These are phyloP conservation scores for Aegilops umbellulata DNA, from an alignment of 176 grass and related monocot species.

Conservation along the genomic window DNA sequence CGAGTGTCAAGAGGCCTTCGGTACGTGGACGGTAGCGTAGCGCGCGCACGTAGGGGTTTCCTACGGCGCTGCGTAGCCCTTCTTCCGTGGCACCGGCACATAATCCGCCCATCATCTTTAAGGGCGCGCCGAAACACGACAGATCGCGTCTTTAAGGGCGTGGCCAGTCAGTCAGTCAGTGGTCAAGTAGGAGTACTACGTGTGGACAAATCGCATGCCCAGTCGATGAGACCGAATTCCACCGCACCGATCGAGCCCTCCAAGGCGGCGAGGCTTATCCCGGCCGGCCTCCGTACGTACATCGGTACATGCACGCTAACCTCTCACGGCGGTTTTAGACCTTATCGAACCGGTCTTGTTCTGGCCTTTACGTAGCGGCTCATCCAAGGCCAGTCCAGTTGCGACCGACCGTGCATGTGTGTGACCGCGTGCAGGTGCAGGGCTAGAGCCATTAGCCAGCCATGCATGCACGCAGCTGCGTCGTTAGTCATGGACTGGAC, in stretches of 20 bases:
- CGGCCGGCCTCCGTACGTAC: background rate
- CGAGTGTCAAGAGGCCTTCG: background rate
- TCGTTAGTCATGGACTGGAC: background rate
- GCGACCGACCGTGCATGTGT: background rate
- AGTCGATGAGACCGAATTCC: background rate
- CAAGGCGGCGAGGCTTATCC: conserved; percentile 1
- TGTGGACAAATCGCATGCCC: background rate
- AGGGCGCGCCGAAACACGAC: background rate
- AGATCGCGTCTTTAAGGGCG: background rate
- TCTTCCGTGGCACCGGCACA: background rate
- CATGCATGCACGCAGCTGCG: background rate
- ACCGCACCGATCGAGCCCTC: background rate
- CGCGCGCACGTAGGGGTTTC: background rate
- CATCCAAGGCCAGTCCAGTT: background rate
- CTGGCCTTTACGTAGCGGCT: background rate
- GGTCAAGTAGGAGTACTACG: background rate
- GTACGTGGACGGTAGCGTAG: background rate
- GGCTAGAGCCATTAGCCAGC: background rate
- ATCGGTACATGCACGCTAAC: background rate
- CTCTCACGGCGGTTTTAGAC: background rate
- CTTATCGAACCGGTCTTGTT: background rate
- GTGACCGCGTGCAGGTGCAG: background rate
- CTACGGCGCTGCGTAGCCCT: background rate
- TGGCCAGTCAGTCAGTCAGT: background rate
- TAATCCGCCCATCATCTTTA: background rate